A percentile compares a stretch with the other conserved stretches of the same genome.
phyloP scores from a whole-genome alignment of 2,329 filamentous ascomycete species.

The Diaporthe humulicola region DNA sequence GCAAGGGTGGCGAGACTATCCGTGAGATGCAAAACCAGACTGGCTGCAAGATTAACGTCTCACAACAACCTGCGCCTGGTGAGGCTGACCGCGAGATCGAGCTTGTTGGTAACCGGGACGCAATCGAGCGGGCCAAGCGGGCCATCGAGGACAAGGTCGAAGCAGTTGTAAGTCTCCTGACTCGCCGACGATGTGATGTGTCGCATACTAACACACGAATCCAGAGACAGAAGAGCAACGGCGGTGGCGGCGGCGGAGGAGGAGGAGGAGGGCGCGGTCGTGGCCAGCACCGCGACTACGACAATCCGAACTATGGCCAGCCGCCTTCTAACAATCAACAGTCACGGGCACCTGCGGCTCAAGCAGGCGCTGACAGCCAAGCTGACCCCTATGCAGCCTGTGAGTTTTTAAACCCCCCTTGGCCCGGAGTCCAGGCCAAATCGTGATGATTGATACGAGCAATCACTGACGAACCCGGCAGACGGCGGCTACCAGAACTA shows the following conservation, averaged over 20 bases:
- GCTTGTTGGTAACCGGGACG: slow-evolving; percentile 81
- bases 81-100: slow-evolving; percentile 90
- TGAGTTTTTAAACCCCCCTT: slow-evolving; percentile 55
- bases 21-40: slow-evolving; percentile 91
- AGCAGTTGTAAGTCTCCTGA: slow-evolving; percentile 75
- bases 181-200: not conserved
- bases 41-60: slow-evolving; percentile 95
- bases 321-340: slow-evolving; percentile 62
- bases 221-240: slow-evolving; percentile 68
- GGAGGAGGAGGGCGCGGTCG: slow-evolving; percentile 58
- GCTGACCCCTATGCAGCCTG: slow-evolving; percentile 82
- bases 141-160: slow-evolving; percentile 95
- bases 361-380: slow-evolving; percentile 61
- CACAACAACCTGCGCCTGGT: slow-evolving; percentile 80
- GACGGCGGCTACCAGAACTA: slow-evolving; percentile 88
- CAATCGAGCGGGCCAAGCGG: slow-evolving; percentile 84
- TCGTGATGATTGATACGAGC: slow-evolving; percentile 6
- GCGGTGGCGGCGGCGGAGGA: slow-evolving; percentile 59
- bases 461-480: slow-evolving; percentile 51
- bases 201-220: slow-evolving; percentile 45
- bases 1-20: slow-evolving; percentile 93
- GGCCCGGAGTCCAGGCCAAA: not conserved
- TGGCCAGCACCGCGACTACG: slow-evolving; percentile 64
- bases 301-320: slow-evolving; percentile 67
- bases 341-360: slow-evolving; percentile 55